Evolutionary conservation across 345 rosid species (phyloP).

Genomic region (Combretum micranthum): DNA sequence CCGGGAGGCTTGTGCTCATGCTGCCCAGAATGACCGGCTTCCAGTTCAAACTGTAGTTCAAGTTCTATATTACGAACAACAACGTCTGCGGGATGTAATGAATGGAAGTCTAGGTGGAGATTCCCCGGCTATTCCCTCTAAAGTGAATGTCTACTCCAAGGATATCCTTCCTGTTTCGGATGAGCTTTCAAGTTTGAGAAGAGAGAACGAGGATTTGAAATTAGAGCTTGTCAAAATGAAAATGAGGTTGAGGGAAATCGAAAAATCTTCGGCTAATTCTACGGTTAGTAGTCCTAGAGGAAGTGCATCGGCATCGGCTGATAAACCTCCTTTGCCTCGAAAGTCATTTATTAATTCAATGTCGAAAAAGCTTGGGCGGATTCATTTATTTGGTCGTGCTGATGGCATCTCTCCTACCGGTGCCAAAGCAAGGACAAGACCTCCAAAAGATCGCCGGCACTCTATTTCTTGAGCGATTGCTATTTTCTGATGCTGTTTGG

Average conservation of each 20-base stretch:
- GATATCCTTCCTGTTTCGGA: slow-evolving; percentile 45
- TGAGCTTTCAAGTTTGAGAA: slow-evolving; percentile 50
- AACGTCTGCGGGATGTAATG: slow-evolving; percentile 66
- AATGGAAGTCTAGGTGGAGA: slow-evolving; percentile 28
- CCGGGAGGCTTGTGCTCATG: slow-evolving; percentile 90
- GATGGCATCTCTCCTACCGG: slow-evolving; percentile 39
- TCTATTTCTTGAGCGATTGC: slow-evolving; percentile 59
- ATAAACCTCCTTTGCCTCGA: slow-evolving; percentile 73
- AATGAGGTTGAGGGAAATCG: slow-evolving; percentile 73
- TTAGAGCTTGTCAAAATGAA: slow-evolving; percentile 74
- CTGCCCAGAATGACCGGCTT: slow-evolving; percentile 83
- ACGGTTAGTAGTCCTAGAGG: slow-evolving; percentile 25
- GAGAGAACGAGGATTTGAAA: slow-evolving; percentile 83
- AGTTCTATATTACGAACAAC: slow-evolving; percentile 90
- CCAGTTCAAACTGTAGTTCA: slow-evolving; percentile 92
- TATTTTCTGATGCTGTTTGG: background rate
- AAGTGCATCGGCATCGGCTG: slow-evolving; percentile 27
- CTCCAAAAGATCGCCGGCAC: slow-evolving; percentile 72
- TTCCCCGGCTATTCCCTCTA: slow-evolving; percentile 30
- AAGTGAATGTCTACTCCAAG: slow-evolving; percentile 20
- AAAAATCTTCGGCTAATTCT: slow-evolving; percentile 24
- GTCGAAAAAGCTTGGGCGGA: slow-evolving; percentile 70
- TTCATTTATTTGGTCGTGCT: slow-evolving; percentile 48
- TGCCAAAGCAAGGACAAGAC: slow-evolving; percentile 48
- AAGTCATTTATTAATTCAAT: slow-evolving; percentile 73